Base-by-base conservation (phyloP, 306 rosid species). In the Ochetophila trinervis region DNA sequence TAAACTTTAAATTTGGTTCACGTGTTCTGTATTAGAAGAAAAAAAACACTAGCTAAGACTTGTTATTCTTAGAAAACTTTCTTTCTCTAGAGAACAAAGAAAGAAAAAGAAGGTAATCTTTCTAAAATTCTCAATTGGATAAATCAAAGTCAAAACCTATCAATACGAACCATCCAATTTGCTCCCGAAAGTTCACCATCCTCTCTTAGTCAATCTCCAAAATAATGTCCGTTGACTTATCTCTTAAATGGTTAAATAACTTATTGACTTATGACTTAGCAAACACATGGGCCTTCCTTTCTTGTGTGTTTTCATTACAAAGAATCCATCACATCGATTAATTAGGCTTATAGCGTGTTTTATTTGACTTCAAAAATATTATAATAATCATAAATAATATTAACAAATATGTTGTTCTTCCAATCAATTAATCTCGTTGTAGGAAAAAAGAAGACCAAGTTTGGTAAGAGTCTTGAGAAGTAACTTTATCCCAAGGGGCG, bases 141-240 rank as follows among this genome's bases (percentile, higher is more conserved):
- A 32, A 7, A 22, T 36, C 37, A 45, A 72, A 74, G 87, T 83
- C 83, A 84, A 79, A 76, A 74, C 77, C 77, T 50, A 68, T 68
- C 30, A 49, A 73, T 56, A 60, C 69, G 71, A 64, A 66, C 89
- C 92, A 64, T 75, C 66, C 53, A 60, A 77, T 65, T 71, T 76
- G 85, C 75, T 59, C 63, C 34, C 3, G 68, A 55, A 64, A 70
- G 75, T 62, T 70, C 16, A 62, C 32, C 56, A 42, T 54, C 65
- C 49, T 32, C 18, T 51, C 14, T n/a, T 66, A 67, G 88, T 87
- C 89, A 85, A 78, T 51, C 82, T 65, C 69, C 64, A 72, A 75
- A 66, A 80, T 83, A 61, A 84, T 83, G 73, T 32, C 66, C 22
- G 73, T 74, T 83, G 89, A 88, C 88, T 75, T 75, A 2, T 57